phyloP scores from a whole-genome alignment of 1,139 yeast genomes.

The Geotrichum bryndzae region DNA sequence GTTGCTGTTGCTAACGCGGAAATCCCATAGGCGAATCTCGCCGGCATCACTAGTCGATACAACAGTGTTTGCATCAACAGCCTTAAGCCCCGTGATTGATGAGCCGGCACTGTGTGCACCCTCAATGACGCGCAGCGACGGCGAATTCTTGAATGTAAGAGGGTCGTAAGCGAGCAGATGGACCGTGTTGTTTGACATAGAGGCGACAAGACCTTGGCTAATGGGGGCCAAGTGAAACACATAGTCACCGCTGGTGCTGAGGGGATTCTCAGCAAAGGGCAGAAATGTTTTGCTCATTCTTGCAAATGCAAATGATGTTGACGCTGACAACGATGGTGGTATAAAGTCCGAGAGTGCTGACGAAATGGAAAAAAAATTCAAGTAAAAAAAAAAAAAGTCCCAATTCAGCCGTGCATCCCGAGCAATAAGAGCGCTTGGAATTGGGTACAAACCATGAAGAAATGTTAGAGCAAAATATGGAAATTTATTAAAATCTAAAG shows the following conservation, averaged over 20 bases:
- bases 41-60: slow-evolving; percentile 42
- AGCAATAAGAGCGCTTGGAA: neutral
- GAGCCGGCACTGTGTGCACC: slow-evolving; percentile 32
- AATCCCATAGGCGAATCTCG: slow-evolving; percentile 67
- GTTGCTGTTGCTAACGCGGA: slow-evolving; percentile 35
- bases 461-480: neutral
- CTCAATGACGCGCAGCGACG: slow-evolving; percentile 5
- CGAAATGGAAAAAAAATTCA: neutral
- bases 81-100: slow-evolving; percentile 25
- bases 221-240: slow-evolving; percentile 42
- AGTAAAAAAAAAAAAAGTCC: neutral
- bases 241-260: slow-evolving; percentile 42
- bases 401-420: neutral
- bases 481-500: no score
- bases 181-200: slow-evolving; percentile 47
- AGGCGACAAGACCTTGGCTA: slow-evolving; percentile 40
- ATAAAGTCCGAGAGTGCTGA: neutral
- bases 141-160: slow-evolving; percentile 17
- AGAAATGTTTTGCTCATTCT: neutral
- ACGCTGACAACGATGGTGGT: neutral
- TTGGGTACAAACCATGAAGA: neutral
- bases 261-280: slow-evolving; percentile 21
- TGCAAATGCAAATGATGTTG: neutral
- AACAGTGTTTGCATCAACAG: slow-evolving; percentile 5
- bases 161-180: slow-evolving; percentile 30